Base-by-base conservation (phyloP, 176 grass and related monocot genomes). In the Tuctoria greenei region DNA sequence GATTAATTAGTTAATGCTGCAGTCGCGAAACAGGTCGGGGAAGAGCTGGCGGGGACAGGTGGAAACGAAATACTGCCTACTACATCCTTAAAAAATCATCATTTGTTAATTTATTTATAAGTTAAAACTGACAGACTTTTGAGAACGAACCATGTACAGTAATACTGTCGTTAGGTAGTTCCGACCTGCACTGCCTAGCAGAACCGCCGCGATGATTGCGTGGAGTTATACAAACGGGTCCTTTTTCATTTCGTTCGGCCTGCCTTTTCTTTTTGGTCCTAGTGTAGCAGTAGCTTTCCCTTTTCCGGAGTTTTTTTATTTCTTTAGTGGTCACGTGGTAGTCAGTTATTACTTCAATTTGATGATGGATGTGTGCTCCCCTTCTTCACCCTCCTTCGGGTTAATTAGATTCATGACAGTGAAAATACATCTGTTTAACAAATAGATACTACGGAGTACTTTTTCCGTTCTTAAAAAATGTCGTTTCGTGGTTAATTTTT, bases 141-240 rank as follows among this genome's bases (percentile, higher is more conserved):
- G n/a, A n/a, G n/a, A n/a, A n/a, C n/a, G n/a, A n/a, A n/a, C n/a
- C n/a, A n/a, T n/a, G n/a, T n/a, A n/a, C n/a, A n/a, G n/a, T n/a
- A n/a, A n/a, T n/a, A n/a, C n/a, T n/a, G n/a, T n/a, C n/a, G n/a
- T n/a, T n/a, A n/a, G n/a, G n/a, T n/a, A 18, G 83, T 83, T 87
- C 52, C 6, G 68, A 69, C 69, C 68, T 74, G 69, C 74, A 74
- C 80, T n/a, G n/a, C n/a, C n/a, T n/a, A 61, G 74, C 80, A 56
- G 74, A 74, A 43, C 42, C 13, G 36, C 52, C n/a, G 43, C 28
- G 68, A 79, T 79, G 66, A 73, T 56, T 79, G 62, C 74, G 51
- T 20, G 15, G 41, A 28, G 71, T 40, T 76, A 73, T 16, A 50
- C 63, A 60, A 72, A 62, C 34, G 46, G 65, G 45, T 25, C 67